Base-by-base conservation (phyloP, 2,329 filamentous ascomycete species). In the Hypoxylon sp. region DNA sequence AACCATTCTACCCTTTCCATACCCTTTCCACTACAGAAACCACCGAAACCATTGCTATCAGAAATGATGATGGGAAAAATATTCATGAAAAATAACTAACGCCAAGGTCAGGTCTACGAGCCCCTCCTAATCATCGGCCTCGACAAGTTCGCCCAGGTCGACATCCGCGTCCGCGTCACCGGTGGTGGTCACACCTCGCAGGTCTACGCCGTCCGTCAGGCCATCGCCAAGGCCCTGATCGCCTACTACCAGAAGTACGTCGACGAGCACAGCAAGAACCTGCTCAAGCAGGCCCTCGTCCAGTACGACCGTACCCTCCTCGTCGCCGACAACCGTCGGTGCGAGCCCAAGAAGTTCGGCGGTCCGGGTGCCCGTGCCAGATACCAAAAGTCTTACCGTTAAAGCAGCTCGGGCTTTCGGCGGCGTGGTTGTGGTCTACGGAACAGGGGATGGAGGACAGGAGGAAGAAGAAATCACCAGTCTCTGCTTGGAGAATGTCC, bases 211-310 rank as follows among this genome's bases (percentile, higher is more conserved):
- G 93, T 98, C 87, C 93, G 95, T 77, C 95, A 99, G 87, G 94
- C 95, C 78, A 98, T 99, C 80, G 90, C 94, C 86, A 99, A 98
- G 90, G 91, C 91, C 78, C 92, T 97, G 81, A 90, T 97, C 79
- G 91, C 93, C 83, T 97, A 97, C 91, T 98, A 97, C 91, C 94
- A 97, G 87, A 97, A 99, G 89, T 99, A 90, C 86, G 93, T 98
- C 84, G 95, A 99, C 81, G 95, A 99, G 91, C 94, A 98, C 91
- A 93, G 91, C 87, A 99, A 99, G 92, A 97, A 98, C 90, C 88
- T 93, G 85, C 89, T 99, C 79, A 99, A 98, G 93, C 91, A 94
- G 85, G 92, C 92, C 74, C 90, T 99, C 75, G 92, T 94, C 79
- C 89, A 93, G 82, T 99, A 94, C 87, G 93, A 97, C 88, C 90